Conservation (phyloP, 805 yeast genomes). For the Ogataea minuta region DNA sequence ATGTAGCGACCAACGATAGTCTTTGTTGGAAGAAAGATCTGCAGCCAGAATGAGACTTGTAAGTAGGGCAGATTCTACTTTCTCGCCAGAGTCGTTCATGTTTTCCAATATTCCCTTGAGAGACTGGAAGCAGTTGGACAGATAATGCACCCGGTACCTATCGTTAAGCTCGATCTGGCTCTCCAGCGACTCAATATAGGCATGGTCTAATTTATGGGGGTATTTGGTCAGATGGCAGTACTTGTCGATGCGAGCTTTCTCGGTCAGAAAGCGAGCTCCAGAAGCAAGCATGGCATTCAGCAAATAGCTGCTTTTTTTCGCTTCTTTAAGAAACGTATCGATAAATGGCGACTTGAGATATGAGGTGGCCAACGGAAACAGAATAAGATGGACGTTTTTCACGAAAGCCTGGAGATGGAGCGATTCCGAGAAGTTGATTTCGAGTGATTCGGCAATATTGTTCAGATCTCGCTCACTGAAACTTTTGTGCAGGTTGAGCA, state of each 20-base stretch:
- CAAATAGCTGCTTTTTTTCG: slow-evolving; percentile 50
- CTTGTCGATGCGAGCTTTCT: slow-evolving; percentile 26
- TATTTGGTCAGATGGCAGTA: slow-evolving; percentile 11
- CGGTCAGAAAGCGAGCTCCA: slow-evolving; percentile 53
- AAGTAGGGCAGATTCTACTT: slow-evolving; percentile 62
- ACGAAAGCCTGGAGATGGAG: slow-evolving; percentile 30
- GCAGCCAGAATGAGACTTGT: slow-evolving; percentile 64
- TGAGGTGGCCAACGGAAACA: slow-evolving; percentile 30
- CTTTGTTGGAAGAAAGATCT: slow-evolving; percentile 53
- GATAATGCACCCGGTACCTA: slow-evolving; percentile 55
- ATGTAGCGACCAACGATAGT: slow-evolving; percentile 61
- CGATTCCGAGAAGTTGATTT: slow-evolving; percentile 22
- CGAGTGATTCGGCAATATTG: slow-evolving; percentile 20
- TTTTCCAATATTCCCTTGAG: slow-evolving; percentile 47
- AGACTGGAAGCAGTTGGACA: slow-evolving; percentile 61
- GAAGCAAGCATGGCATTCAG: slow-evolving; percentile 68
- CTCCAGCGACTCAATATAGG: slow-evolving; percentile 13
- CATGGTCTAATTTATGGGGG: slow-evolving; percentile 7
- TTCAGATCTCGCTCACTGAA: slow-evolving; percentile 17
- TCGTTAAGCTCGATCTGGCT: slow-evolving; percentile 40
- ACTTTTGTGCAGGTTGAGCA: slow-evolving; percentile 20
- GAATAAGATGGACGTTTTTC: slow-evolving; percentile 28
- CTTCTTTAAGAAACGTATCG: slow-evolving; percentile 24
- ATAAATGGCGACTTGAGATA: slow-evolving; percentile 31
- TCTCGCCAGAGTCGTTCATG: slow-evolving; percentile 36